Evolutionary conservation across 2,329 filamentous ascomycete genomes (phyloP).

Genomic region (Aspergillus oerlinghausenensis): DNA sequence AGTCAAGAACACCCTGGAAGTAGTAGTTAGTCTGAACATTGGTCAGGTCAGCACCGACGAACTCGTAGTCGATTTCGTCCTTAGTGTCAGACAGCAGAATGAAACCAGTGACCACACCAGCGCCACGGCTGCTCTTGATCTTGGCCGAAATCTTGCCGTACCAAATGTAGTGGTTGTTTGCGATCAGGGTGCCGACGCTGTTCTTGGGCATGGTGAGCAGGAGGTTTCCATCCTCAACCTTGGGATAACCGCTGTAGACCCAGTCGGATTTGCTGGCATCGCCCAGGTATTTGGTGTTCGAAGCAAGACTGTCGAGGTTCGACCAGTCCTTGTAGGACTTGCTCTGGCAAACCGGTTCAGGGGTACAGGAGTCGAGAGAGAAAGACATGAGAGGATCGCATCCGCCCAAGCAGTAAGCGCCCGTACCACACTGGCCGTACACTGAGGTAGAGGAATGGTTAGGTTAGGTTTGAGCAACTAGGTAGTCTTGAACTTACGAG

Average conservation of each 20-base stretch:
- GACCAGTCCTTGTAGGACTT: slow-evolving; percentile 66
- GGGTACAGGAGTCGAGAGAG: slow-evolving; percentile 77
- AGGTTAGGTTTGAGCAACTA: neutral
- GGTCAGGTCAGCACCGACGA: slow-evolving; percentile 72
- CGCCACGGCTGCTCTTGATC: slow-evolving; percentile 77
- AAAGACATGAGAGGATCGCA: slow-evolving; percentile 86
- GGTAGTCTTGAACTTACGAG: slow-evolving; percentile 58
- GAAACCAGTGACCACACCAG: slow-evolving; percentile 93
- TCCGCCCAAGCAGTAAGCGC: slow-evolving; percentile 91
- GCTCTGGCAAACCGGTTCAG: slow-evolving; percentile 74
- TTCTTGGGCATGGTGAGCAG: slow-evolving; percentile 85
- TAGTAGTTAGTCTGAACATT: slow-evolving; percentile 93
- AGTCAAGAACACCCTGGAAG: slow-evolving; percentile 87
- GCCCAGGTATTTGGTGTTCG: slow-evolving; percentile 80
- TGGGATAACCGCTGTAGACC: slow-evolving; percentile 77
- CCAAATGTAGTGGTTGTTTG: slow-evolving; percentile 87
- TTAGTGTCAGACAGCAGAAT: slow-evolving; percentile 94
- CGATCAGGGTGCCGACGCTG: slow-evolving; percentile 81
- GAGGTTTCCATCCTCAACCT: slow-evolving; percentile 58
- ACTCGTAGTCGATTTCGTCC: slow-evolving; percentile 98
- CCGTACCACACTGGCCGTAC: slow-evolving; percentile 88
- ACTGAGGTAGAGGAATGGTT: slow-evolving; percentile 48
- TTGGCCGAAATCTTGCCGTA: slow-evolving; percentile 87
- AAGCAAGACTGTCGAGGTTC: slow-evolving; percentile 62
- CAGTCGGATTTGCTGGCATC: slow-evolving; percentile 76